Evolutionary conservation across 2,329 filamentous ascomycete species (phyloP).

Genomic region (Fusarium sororula): DNA sequence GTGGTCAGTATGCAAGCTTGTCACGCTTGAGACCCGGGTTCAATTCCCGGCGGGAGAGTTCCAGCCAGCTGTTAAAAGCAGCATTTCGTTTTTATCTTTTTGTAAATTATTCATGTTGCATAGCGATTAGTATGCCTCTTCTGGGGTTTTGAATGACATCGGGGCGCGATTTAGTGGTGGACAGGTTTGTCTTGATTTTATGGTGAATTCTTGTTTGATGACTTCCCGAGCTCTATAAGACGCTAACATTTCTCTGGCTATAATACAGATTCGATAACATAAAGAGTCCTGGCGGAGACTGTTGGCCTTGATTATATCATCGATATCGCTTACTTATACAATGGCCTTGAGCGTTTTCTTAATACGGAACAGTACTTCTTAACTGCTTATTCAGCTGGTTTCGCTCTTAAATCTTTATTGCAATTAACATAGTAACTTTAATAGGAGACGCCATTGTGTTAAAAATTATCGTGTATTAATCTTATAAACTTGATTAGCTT

Average conservation of each 20-base stretch:
- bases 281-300: no score
- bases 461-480: no score
- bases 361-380: slow-evolving; percentile 6
- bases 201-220: rapidly evolving
- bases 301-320: rapidly evolving
- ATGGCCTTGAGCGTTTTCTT: neutral
- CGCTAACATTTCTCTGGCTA: rapidly evolving
- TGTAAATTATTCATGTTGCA: no score
- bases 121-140: no score
- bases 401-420: neutral
- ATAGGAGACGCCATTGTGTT: rapidly evolving
- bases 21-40: slow-evolving; percentile 28
- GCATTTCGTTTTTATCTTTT: neutral
- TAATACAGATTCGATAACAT: neutral
- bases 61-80: slow-evolving; percentile 13
- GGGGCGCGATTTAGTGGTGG: rapidly evolving
- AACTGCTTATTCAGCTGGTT: neutral
- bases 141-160: rapidly evolving
- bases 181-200: no score
- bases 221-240: rapidly evolving
- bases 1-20: slow-evolving; percentile 11
- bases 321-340: neutral
- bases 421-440: slow-evolving; percentile 15
- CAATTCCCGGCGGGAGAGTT: slow-evolving; percentile 32
- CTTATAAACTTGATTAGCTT: no score